These are phyloP conservation scores for Pseudovirgaria hyperparasitica DNA, from an alignment of 2,329 filamentous ascomycete genomes.

Conservation along the genomic window DNA sequence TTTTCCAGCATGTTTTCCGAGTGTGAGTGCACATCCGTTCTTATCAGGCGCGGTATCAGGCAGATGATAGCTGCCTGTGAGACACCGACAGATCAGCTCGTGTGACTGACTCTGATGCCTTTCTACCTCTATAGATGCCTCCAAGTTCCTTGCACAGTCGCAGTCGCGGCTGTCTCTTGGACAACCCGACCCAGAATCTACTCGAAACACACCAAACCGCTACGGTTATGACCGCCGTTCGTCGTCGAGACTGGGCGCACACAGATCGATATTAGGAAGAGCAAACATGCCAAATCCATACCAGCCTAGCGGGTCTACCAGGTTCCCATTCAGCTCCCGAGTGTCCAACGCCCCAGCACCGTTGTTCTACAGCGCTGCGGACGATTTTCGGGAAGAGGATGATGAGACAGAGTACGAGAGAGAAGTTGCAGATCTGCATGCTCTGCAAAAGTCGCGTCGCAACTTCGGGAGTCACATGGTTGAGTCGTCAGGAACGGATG, in stretches of 20 bases:
- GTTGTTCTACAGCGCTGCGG: conserved; percentile 83
- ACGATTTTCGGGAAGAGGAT: conserved; percentile 85
- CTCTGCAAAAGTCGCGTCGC: conserved; percentile 75
- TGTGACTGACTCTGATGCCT: conserved; percentile 35
- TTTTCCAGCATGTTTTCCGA: conserved; percentile 62
- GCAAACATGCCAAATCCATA: conserved; percentile 58
- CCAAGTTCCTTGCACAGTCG: conserved; percentile 89
- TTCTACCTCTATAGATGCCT: conserved; percentile 58
- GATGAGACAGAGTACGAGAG: conserved; percentile 83
- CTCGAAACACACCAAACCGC: conserved; percentile 35
- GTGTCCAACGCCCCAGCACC: conserved; percentile 69
- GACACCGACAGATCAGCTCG: conserved; percentile 15
- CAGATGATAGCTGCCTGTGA: conserved; percentile 15
- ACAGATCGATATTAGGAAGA: conserved; percentile 39
- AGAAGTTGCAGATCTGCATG: conserved; percentile 89
- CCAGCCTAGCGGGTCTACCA: conserved; percentile 53
- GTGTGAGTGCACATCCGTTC: conserved; percentile 49
- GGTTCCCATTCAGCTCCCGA: conserved; percentile 69
- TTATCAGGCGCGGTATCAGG: conserved; percentile 22
- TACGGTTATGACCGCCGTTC: no score
- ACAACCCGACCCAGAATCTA: conserved; percentile 35
- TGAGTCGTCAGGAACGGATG: conserved; percentile 74
- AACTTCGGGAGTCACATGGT: conserved; percentile 78
- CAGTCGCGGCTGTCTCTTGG: conserved; percentile 76
- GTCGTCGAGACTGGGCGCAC: conserved; percentile 34